Evolutionary conservation across 257 asterid species (phyloP).

Genomic region (Forsythia suspensa): DNA sequence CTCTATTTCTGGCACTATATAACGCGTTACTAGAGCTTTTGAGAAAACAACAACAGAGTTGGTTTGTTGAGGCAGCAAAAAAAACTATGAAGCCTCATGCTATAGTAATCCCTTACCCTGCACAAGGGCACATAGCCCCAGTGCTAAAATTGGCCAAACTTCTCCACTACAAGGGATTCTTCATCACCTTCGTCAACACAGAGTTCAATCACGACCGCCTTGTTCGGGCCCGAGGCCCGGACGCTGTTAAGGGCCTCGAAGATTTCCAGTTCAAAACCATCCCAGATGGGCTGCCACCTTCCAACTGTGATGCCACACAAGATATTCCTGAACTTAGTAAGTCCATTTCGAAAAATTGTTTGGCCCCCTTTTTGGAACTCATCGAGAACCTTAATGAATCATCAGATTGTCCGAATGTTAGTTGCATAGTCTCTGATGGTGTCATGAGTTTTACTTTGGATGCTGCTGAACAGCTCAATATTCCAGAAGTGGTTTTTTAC

Average conservation of each 20-base stretch:
- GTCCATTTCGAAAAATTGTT: conserved; percentile 27
- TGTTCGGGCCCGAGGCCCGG: conserved; percentile 35
- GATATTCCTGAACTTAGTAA: conserved; percentile 39
- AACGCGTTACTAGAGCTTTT: neutral
- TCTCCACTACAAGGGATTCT: conserved; percentile 40
- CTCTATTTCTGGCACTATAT: neutral
- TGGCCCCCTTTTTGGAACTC: conserved; percentile 37
- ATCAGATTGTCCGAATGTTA: conserved; percentile 24
- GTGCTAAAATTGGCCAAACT: conserved; percentile 41
- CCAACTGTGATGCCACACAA: conserved; percentile 38
- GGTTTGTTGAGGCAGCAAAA: neutral
- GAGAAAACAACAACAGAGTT: neutral
- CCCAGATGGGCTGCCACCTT: conserved; percentile 50
- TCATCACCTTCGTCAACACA: conserved; percentile 53
- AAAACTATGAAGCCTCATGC: conserved; percentile 43
- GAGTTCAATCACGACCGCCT: conserved; percentile 51
- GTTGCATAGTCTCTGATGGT: conserved; percentile 49
- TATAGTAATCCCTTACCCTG: conserved; percentile 46
- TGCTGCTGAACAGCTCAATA: conserved; percentile 37
- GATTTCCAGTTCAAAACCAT: conserved; percentile 46
- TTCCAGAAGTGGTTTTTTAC: conserved; percentile 40
- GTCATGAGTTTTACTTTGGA: conserved; percentile 46
- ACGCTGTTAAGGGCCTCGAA: conserved; percentile 31
- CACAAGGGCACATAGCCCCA: conserved; percentile 57
- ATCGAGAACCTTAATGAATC: conserved; percentile 31